Evolutionary conservation across 768 basidiomycete genomes (phyloP), one percentile per base, ranked within the genome.

Genomic region (Cubamyces sp.): DNA sequence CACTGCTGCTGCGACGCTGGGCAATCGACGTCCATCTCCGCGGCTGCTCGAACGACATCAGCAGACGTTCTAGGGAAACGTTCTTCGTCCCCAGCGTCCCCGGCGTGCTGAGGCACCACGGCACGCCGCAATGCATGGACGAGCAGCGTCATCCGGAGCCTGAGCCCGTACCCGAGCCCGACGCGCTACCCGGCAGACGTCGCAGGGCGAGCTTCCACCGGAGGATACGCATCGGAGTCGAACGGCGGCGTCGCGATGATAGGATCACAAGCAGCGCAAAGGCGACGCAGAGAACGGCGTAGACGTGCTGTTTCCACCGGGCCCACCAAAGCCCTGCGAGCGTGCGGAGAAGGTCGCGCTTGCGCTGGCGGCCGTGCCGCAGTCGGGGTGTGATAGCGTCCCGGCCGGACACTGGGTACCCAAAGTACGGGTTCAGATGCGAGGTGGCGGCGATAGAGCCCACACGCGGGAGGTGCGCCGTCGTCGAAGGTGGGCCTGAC

Each of bases 361-460:
- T 88, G 55, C 90, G 83, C 59, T 84, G 82, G 37, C 86, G 88
- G 41, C 87, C 87, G 70, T 85, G 79, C 40, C 79, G 81, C 64
- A 88, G 77, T 16, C 76, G 73, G 52, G 80, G 75, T 16, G 80
- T 74, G n/a, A 73, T 30, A 12, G 75, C 34, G 54, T 47, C 58
- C 71, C 75, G 53, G 57, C 73, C 58, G 70, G 71, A 59, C 14
- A 79, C 78, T 6, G 90, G 87, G 69, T 92, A 91, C 3, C 90
- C 90, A 64, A 84, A 92, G 74, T 87, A 91, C 1, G 91, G 91
- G 64, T 91, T 92, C 42, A 83, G 74, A 40, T 76, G 70, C 26
- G 90, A 91, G 30, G 82, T 84, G 19, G 87, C 79, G 9, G 86
- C 79, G 43, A 85, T 65, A 65, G 42, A 65, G 40, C 37, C 40